These are phyloP conservation scores for Zopfia rhizophila DNA, from an alignment of 2,329 filamentous ascomycete species.

Conservation along the genomic window DNA sequence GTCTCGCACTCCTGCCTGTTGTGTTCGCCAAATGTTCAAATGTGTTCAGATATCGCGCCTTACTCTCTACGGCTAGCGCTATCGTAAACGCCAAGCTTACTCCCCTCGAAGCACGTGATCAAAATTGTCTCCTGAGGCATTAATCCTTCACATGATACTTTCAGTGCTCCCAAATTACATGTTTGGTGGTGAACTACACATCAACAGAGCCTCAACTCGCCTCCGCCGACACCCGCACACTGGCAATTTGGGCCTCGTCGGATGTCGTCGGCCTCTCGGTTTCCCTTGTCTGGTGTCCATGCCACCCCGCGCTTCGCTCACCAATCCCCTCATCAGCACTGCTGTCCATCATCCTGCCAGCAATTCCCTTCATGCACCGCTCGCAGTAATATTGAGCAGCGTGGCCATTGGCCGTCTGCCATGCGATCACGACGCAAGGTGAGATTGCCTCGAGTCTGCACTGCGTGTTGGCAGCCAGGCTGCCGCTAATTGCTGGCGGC, in stretches of 20 bases:
- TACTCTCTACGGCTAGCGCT: slow-evolving; percentile 1
- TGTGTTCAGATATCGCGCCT: slow-evolving; percentile 38
- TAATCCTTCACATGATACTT: neutral
- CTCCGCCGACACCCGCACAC: neutral
- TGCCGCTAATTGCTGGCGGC: slow-evolving; percentile 48
- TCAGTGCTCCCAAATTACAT: no score
- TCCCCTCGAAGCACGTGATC: slow-evolving; percentile 15
- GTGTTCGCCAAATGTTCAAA: slow-evolving; percentile 47
- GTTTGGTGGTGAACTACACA: no score
- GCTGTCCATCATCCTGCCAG: slow-evolving; percentile 45
- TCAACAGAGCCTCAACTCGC: neutral
- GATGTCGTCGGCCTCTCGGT: slow-evolving; percentile 20
- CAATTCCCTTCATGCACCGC: slow-evolving; percentile 42
- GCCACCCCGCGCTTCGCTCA: slow-evolving; percentile 39
- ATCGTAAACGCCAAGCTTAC: slow-evolving; percentile 1
- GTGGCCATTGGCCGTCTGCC: slow-evolving; percentile 42
- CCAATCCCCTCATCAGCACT: slow-evolving; percentile 43
- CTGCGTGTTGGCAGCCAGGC: slow-evolving; percentile 35
- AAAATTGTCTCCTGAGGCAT: slow-evolving; percentile 1
- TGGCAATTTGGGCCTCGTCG: neutral
- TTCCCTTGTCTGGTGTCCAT: slow-evolving; percentile 22
- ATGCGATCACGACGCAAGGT: slow-evolving; percentile 45
- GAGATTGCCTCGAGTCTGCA: slow-evolving; percentile 47
- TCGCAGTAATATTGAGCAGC: slow-evolving; percentile 44
- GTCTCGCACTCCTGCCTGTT: slow-evolving; percentile 36